Base-by-base conservation (phyloP, 73 alveolate species). In the Paramecium primaurelia region DNA sequence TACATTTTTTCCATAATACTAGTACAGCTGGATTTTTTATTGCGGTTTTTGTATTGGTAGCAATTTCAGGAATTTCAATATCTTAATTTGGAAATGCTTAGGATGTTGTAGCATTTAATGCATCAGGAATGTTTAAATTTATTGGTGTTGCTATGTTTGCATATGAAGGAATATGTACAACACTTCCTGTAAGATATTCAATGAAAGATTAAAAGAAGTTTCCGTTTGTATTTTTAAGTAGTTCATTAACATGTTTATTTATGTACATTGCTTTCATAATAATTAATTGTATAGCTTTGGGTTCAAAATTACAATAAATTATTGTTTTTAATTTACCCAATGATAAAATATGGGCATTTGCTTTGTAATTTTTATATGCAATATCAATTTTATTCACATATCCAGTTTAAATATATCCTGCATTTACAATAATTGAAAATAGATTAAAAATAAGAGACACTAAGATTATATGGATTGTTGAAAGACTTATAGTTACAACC, bases 81-180 rank as follows among this genome's bases (percentile, higher is more conserved):
- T 28, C 77, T 10, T 20, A 80, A 26, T 32, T 80, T 80, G 91
- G 91, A 45, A 42, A 18, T 2, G 58, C 6, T 22, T 20, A 80
- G 10, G 75, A 40, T 80, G 47, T 80, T 75, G 38, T 75, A 3
- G 71, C 73, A 20, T 80, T 80, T 18, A 25, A 80, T 45, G 75
- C 44, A 11, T 14, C 22, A 47, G 71, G 47, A 25, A 32, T 45
- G 44, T 80, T 80, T 47, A 32, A 80, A 6, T 80, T 80, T 80
- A 26, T 80, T 1, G 91, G 91, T 16, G 75, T 80, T 45, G 91
- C 77, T 11, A 80, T 80, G 71, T 47, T 80, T 80, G 44, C 91
- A 1, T 80, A 80, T 49, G 91, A 80, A 80, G 91, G 91, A 6
- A 80, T 80, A 20, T 80, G 91, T 36, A 80, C 91, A 8, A 42